Evolutionary conservation across 2,329 filamentous ascomycete species (phyloP).

Genomic region (Talaromyces pinophilus): DNA sequence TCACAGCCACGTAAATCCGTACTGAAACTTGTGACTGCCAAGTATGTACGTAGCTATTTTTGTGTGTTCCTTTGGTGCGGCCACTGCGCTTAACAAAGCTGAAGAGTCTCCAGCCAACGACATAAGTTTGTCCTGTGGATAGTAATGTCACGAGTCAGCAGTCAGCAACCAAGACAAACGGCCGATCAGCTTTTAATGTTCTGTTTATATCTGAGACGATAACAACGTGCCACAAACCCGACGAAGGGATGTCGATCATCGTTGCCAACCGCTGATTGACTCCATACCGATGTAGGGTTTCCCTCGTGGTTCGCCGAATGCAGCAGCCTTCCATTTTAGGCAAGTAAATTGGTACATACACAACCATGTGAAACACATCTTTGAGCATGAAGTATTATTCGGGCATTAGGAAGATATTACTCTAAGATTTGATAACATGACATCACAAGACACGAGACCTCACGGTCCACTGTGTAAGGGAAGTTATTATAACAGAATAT

Average conservation of each 20-base stretch:
- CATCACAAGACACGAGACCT: not conserved
- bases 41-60: conserved; percentile 1
- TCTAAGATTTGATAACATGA: not conserved
- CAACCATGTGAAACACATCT: not conserved
- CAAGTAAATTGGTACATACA: not conserved
- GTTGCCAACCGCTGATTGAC: not conserved
- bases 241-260: not conserved
- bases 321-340: conserved; percentile 8
- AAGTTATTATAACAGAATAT: not conserved
- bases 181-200: not conserved
- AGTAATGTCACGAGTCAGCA: not conserved
- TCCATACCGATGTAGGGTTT: not conserved
- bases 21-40: not conserved
- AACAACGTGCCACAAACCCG: not conserved
- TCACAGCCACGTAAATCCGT: conserved; percentile 1
- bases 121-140: not conserved
- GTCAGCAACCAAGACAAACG: conserved; percentile 6
- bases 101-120: not conserved
- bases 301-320: conserved; percentile 5
- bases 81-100: conserved; percentile 1
- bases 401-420: not conserved
- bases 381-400: not conserved
- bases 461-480: not conserved
- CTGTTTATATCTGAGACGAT: conserved; percentile 12
- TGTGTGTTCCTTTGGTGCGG: not conserved